Evolutionary conservation across 805 yeast species (phyloP), one percentile per base, ranked within the genome.

Genomic region (Tetrapisispora fleetii): DNA sequence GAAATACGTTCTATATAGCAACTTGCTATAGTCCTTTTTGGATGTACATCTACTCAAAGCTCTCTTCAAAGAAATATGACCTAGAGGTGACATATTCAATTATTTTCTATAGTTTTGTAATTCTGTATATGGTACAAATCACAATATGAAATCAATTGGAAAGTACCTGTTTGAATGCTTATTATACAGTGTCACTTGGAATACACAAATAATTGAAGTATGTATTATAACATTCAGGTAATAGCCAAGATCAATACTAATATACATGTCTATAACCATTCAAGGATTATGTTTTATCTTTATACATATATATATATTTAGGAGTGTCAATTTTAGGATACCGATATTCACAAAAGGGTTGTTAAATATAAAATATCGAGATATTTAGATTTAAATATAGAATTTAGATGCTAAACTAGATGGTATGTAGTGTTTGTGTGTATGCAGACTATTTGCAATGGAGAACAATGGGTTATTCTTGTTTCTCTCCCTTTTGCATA

Each of bases 1-100:
- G 44, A 48, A 49, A 33, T 52, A 56, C 8, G 55, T 46, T 45
- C 59, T 46, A 40, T 49, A 47, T 16, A 58, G 38, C 18, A 58
- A 43, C 27, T 50, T 52, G 16, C 49, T 51, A 28, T 55, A 45
- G 37, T 52, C 50, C 47, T 50, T 55, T 47, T 48, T 52, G 11
- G 60, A 56, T 17, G 52, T 46, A 40, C 56, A 51, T 44, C 50
- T 50, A 14, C 52, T 41, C 19, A 58, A 45, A 9, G 48, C 39
- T 39, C 43, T 45, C 24, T 43, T 45, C 14, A 45, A 22, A 14
- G 37, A 14, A 6, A 39, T 10, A 39, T 45, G 43, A 10, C n/a
- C 17, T 1, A 45, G 24, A 3, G 48, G 24, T 11, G 44, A 14
- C 50, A 43, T 39, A 9, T n/a, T 27, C 13, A 10, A 18, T 17